phyloP scores from a whole-genome alignment of 768 basidiomycete genomes.

The Sporobolomyces roseus region DNA sequence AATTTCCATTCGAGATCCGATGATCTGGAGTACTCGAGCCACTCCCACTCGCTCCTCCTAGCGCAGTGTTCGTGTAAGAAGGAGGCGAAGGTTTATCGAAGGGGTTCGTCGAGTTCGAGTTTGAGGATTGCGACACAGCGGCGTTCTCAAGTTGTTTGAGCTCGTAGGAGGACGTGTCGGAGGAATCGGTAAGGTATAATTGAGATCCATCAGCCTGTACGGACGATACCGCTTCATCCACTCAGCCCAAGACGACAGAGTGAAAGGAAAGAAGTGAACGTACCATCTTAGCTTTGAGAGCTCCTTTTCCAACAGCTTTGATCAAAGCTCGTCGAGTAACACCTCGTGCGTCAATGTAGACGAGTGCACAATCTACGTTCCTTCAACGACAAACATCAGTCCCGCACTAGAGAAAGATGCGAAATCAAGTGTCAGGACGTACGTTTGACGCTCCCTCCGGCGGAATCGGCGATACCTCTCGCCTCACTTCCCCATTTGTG shows the following conservation, averaged over 20 bases:
- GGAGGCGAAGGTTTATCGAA: too few relatives aligned
- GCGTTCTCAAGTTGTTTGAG: constrained; percentile 26
- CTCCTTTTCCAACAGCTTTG: constrained; percentile 42
- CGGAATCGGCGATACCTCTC: constrained; percentile 46
- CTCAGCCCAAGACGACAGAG: not conserved
- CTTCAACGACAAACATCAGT: not conserved
- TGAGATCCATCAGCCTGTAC: constrained; percentile 31
- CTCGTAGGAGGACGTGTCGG: constrained; percentile 5
- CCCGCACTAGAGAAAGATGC: not conserved
- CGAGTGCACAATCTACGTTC: constrained; percentile 47
- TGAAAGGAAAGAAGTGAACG: not conserved
- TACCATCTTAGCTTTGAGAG: constrained; percentile 33
- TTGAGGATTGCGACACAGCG: too few relatives aligned
- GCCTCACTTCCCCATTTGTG: constrained; percentile 50
- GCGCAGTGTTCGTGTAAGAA: too few relatives aligned
- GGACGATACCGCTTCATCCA: not conserved
- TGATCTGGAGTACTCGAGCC: too few relatives aligned
- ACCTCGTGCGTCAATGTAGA: constrained; percentile 50
- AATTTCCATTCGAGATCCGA: too few relatives aligned
- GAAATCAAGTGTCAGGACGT: not conserved
- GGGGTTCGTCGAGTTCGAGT: too few relatives aligned
- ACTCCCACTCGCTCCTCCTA: too few relatives aligned
- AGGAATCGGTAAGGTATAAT: constrained; percentile 14
- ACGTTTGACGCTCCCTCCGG: constrained; percentile 48
- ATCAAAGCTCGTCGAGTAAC: constrained; percentile 48